These are phyloP conservation scores for Scedosporium dehoogii DNA, from an alignment of 2,329 filamentous ascomycete genomes.

Conservation along the genomic window DNA sequence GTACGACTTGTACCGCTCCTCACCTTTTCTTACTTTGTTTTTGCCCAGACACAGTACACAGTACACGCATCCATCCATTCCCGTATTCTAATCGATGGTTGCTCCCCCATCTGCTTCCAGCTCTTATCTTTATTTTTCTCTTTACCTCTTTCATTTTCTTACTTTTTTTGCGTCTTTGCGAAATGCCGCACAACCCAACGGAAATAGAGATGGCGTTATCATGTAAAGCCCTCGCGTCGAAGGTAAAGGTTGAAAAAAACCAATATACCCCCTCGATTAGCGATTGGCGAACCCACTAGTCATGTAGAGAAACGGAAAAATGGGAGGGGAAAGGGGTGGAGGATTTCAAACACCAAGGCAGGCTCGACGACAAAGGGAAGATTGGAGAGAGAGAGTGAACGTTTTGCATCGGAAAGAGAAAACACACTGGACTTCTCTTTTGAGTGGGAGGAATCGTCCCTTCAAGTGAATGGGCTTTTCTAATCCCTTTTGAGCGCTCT, in stretches of 20 bases:
- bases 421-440: not conserved
- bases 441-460: too few species aligned
- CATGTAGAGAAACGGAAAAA: not conserved
- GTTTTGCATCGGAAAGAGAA: too few species aligned
- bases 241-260: not conserved
- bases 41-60: not conserved
- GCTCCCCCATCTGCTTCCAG: not conserved
- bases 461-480: too few species aligned
- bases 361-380: not conserved
- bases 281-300: not conserved
- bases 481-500: not conserved
- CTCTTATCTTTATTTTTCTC: not conserved
- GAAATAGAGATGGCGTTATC: conserved; percentile 2
- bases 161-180: conserved; percentile 1
- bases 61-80: not conserved
- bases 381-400: not conserved
- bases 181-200: not conserved
- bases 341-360: not conserved
- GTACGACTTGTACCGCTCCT: conserved; percentile 4
- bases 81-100: not conserved
- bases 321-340: not conserved
- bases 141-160: not conserved
- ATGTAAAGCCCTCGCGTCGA: conserved; percentile 1
- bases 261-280: conserved; percentile 1
- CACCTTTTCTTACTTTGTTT: not conserved